Conservation (phyloP, 208 protist species). For the Acanthamoeba sp. region DNA sequence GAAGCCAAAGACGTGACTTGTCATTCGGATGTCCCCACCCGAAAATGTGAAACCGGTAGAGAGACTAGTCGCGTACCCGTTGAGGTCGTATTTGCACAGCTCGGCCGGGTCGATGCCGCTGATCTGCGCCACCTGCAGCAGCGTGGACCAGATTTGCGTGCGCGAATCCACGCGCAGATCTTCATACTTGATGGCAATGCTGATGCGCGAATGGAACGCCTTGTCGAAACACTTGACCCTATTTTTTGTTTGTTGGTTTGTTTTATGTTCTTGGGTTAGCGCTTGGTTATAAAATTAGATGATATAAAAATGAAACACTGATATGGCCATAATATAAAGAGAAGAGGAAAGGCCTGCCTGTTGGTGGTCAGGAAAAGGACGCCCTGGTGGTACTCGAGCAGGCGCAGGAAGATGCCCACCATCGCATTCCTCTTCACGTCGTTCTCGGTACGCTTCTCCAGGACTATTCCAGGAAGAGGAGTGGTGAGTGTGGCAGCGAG, state of each 20-base stretch:
- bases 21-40: too few species aligned
- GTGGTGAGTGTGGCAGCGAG: too few species aligned
- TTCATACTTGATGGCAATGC: conserved; percentile 78
- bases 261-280: too few species aligned
- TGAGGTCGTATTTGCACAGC: conserved; percentile 55
- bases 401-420: conserved; percentile 79
- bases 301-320: too few species aligned
- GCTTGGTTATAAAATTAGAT: too few species aligned
- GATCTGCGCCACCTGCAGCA: conserved; percentile 51
- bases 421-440: conserved; percentile 82
- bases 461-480: too few species aligned
- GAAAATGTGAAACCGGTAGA: too few species aligned
- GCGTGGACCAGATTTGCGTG: conserved; percentile 65
- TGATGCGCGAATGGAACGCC: conserved; percentile 82
- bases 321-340: too few species aligned
- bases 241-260: too few species aligned
- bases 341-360: too few species aligned
- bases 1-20: too few species aligned
- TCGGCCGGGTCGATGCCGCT: neutral
- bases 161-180: conserved; percentile 40
- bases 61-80: too few species aligned
- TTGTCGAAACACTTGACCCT: conserved; percentile 79
- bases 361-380: conserved; percentile 83
- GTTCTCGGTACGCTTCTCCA: conserved; percentile 74
- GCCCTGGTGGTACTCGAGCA: conserved; percentile 82